Base-by-base conservation (phyloP, 345 rosid genomes). In the Litchi chinensis region DNA sequence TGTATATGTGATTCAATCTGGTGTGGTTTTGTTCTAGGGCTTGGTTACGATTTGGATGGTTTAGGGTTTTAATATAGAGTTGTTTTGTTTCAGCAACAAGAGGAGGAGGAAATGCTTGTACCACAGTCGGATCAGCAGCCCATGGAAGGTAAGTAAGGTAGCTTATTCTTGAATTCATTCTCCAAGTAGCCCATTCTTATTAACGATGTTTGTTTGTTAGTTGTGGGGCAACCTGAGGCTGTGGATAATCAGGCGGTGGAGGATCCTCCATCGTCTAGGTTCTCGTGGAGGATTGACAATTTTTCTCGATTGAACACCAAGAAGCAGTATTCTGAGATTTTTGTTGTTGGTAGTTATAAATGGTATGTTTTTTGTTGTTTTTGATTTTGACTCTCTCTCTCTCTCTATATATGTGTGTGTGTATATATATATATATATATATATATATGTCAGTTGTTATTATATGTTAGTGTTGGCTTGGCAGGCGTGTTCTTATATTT, bases 61-160 rank as follows among this genome's bases (percentile, higher is more conserved):
- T 10, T 46, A 46, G 50, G 50, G 52, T 70, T 68, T 22, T 72
- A 16, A 21, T 80, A 63, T 3, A 11, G 12, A 46, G 12, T 46
- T 46, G 52, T 46, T 18, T 68, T 56, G 28, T 66, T 75, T 56
- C 44, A 87, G 91, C 93, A 89, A 84, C 97, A 91, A 85, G 98
- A 93, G 77, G 98, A 93, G 40, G 97, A 90, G 83, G 98, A 91
- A 90, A 94, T 96, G 98, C 95, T 94, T 39, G 95, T 93, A 60
- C 97, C 97, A 52, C 89, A 87, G 80, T 85, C 97, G 44, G 97
- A 93, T 84, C 92, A 90, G 71, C 98, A 87, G 85, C 90, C 98
- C 1, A 90, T 94, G 97, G 97, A 91, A 84, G 99, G 97, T 88
- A 62, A 46, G 52, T 44, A 10, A 7, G 19, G 9, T 63, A 4